A percentile compares a stretch with the other conserved stretches of the same genome.
Evolutionary conservation across 345 rosid species (phyloP).

Genomic region (Bruguiera sexangula): DNA sequence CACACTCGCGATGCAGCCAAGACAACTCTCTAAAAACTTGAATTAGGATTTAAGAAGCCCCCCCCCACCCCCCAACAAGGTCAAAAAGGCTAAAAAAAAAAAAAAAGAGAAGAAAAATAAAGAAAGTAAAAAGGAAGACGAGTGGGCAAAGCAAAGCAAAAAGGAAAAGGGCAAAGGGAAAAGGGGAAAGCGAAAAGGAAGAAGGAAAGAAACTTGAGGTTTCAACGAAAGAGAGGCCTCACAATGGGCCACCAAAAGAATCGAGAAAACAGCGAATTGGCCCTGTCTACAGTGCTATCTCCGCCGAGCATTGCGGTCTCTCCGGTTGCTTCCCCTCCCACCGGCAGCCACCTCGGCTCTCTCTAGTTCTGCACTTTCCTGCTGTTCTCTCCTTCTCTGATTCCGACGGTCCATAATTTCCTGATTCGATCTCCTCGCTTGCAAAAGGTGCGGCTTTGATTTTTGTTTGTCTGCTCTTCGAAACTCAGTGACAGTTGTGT

Average conservation of each 20-base stretch:
- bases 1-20: too few species aligned
- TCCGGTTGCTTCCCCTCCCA: conserved; percentile 13
- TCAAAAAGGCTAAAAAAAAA: too few species aligned
- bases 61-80: too few species aligned
- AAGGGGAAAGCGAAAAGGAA: background rate
- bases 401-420: conserved; percentile 19
- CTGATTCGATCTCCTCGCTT: background rate
- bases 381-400: background rate
- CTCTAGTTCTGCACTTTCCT: conserved; percentile 4
- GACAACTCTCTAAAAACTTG: too few species aligned
- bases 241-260: background rate
- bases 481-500: too few species aligned
- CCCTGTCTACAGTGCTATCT: background rate
- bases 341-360: too few species aligned
- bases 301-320: conserved; percentile 23
- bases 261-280: conserved; percentile 7
- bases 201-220: conserved; percentile 6
- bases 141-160: too few species aligned
- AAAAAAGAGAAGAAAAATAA: too few species aligned
- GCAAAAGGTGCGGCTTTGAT: too few species aligned
- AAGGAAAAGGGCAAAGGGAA: background rate
- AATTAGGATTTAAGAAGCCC: too few species aligned
- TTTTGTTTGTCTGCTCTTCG: too few species aligned
- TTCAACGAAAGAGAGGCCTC: conserved; percentile 14
- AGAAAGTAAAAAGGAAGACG: background rate